A percentile compares a stretch with the other conserved stretches of the same genome.
Evolutionary conservation across 176 grass and related monocot species (phyloP).

Genomic region (Bonia amplexicaulis): DNA sequence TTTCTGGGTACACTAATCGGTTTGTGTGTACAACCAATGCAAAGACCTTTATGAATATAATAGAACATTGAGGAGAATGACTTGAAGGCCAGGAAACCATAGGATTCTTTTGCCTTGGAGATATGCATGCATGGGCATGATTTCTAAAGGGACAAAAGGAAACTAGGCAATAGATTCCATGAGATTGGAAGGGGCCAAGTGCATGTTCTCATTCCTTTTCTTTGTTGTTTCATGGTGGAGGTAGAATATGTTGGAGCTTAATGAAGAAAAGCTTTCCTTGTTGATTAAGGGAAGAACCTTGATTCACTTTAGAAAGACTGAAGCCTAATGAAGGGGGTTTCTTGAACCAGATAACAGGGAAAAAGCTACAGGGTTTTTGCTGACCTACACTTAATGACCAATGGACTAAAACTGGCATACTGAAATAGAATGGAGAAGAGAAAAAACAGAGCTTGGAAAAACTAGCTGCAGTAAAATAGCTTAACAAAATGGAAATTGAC

Average conservation of each 20-base stretch:
- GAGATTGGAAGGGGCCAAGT: conserved; percentile 31
- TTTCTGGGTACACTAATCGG: background rate
- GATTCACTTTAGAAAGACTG: conserved; percentile 37
- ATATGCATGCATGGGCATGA: conserved; percentile 40
- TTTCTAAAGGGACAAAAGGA: conserved; percentile 47
- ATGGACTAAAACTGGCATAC: background rate
- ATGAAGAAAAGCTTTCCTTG: conserved; percentile 58
- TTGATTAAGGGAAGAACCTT: conserved; percentile 79
- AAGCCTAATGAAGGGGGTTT: conserved; percentile 21
- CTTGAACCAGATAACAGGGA: conserved; percentile 5
- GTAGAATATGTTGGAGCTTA: conserved; percentile 29
- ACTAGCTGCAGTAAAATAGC: background rate
- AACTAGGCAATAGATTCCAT: conserved; percentile 41
- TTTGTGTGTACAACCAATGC: conserved; percentile 1
- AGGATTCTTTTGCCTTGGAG: conserved; percentile 22
- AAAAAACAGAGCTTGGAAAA: background rate
- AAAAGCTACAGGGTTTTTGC: background rate
- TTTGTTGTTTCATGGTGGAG: conserved; percentile 37
- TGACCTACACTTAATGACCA: background rate
- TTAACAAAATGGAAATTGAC: background rate
- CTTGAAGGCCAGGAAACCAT: conserved; percentile 64
- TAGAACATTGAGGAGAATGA: conserved; percentile 37
- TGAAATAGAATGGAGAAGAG: background rate
- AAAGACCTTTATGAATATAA: conserved; percentile 33
- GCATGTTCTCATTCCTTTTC: conserved; percentile 36